phyloP scores from a whole-genome alignment of 768 basidiomycete species.

The Lentinus brumalis region DNA sequence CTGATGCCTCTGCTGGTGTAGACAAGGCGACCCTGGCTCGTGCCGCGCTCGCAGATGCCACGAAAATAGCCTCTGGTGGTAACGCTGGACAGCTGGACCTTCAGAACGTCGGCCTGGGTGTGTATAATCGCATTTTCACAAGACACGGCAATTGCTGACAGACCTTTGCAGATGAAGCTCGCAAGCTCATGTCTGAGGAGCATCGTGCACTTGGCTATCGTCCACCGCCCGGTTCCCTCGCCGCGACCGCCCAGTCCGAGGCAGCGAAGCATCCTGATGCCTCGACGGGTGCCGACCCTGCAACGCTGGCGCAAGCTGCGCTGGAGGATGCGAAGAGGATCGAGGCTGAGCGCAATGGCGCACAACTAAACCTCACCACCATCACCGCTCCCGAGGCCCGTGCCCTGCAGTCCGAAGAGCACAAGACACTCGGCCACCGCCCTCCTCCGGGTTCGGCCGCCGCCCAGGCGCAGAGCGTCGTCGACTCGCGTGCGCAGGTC shows the following conservation, averaged over 20 bases:
- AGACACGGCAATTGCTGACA: too few species aligned
- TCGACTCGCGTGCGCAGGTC: constrained; percentile 18
- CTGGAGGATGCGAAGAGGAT: constrained; percentile 25
- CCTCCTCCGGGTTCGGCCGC: constrained; percentile 27
- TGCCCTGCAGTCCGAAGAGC: constrained; percentile 28
- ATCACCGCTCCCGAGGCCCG: constrained; percentile 25
- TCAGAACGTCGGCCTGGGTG: constrained; percentile 33
- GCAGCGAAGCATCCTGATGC: constrained; percentile 34
- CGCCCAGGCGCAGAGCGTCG: constrained; percentile 27
- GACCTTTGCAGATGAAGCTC: constrained; percentile 28
- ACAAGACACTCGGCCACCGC: constrained; percentile 27
- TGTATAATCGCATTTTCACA: too few species aligned
- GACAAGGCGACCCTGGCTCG: constrained; percentile 20
- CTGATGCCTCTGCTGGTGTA: constrained; percentile 17
- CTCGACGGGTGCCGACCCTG: constrained; percentile 17
- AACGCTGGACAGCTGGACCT: constrained; percentile 16
- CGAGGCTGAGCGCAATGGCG: neutral
- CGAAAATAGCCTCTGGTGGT: constrained; percentile 15
- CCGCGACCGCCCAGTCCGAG: constrained; percentile 36
- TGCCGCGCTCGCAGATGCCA: constrained; percentile 26
- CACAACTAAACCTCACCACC: constrained; percentile 18
- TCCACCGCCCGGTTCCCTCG: constrained; percentile 37
- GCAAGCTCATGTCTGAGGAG: constrained; percentile 36
- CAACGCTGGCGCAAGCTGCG: constrained; percentile 25
- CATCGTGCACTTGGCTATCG: constrained; percentile 39